Conservation (phyloP, 2,329 filamentous ascomycete genomes). For the Myriangium duriaei region DNA sequence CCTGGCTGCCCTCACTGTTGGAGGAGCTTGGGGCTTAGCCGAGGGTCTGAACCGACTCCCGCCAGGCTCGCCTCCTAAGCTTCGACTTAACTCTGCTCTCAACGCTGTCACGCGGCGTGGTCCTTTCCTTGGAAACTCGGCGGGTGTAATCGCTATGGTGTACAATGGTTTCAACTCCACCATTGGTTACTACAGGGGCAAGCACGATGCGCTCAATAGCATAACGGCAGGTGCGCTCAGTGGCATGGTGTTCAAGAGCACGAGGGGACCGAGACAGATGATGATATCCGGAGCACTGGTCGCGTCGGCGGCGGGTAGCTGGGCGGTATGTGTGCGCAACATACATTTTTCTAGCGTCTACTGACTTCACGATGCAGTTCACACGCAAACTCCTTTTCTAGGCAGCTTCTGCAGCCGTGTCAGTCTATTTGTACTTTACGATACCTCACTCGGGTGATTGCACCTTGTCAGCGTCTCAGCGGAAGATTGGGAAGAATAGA, state of each 20-base stretch:
- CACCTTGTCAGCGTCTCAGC: background rate
- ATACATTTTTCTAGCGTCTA: background rate
- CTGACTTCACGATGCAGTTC: conserved; percentile 12
- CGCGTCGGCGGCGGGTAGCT: conserved; percentile 68
- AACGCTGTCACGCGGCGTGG: conserved; percentile 89
- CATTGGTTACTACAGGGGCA: conserved; percentile 65
- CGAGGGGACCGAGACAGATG: conserved; percentile 80
- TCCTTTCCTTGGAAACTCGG: conserved; percentile 91
- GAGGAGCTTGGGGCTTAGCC: conserved; percentile 82
- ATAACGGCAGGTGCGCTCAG: conserved; percentile 74
- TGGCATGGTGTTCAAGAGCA: conserved; percentile 95
- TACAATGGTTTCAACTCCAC: conserved; percentile 90
- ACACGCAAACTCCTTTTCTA: conserved; percentile 16
- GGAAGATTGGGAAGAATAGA: conserved; percentile 6
- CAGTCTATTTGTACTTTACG: conserved; percentile 7
- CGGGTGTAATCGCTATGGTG: conserved; percentile 86
- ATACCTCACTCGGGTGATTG: conserved; percentile 1
- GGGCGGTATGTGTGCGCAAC: conserved; percentile 61
- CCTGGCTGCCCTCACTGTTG: conserved; percentile 69
- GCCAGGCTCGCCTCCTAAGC: conserved; percentile 66
- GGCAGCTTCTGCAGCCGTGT: conserved; percentile 2
- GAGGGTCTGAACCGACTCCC: conserved; percentile 70
- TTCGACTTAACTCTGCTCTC: conserved; percentile 84
- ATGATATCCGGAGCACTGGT: conserved; percentile 87
- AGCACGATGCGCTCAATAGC: conserved; percentile 84